Evolutionary conservation across 2,329 filamentous ascomycete species (phyloP).

Genomic region (Blumeriella jaapii): DNA sequence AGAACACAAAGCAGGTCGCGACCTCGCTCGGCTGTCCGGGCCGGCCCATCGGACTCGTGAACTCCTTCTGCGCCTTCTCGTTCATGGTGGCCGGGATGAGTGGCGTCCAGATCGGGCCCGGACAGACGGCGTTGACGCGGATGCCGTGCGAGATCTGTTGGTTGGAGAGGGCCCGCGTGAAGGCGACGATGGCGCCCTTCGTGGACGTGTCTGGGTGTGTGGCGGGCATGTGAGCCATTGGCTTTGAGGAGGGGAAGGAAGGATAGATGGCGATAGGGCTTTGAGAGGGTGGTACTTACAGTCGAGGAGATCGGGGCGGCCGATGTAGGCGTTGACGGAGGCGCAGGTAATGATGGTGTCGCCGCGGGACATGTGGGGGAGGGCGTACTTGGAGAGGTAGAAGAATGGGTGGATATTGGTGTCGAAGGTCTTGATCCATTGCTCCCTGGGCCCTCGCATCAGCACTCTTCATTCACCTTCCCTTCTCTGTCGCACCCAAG

Average conservation of each 20-base stretch:
- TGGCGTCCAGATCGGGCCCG: slow-evolving; percentile 70
- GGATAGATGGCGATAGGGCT: too few relatives aligned
- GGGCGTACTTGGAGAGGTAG: slow-evolving; percentile 65
- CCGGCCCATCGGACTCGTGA: slow-evolving; percentile 63
- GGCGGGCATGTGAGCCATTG: too few relatives aligned
- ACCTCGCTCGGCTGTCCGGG: slow-evolving; percentile 74
- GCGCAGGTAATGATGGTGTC: slow-evolving; percentile 77
- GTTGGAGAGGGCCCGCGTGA: slow-evolving; percentile 37
- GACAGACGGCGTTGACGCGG: slow-evolving; percentile 64
- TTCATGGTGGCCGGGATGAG: slow-evolving; percentile 65
- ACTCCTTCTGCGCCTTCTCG: slow-evolving; percentile 58
- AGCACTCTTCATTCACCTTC: not conserved
- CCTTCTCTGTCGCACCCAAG: too few relatives aligned
- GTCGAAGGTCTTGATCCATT: slow-evolving; percentile 71
- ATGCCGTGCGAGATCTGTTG: slow-evolving; percentile 33
- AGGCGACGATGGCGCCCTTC: slow-evolving; percentile 68
- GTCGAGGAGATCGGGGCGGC: slow-evolving; percentile 68
- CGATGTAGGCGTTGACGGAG: slow-evolving; percentile 74
- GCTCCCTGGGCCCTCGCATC: slow-evolving; percentile 39
- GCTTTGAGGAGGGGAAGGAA: too few relatives aligned
- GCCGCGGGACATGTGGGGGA: slow-evolving; percentile 65
- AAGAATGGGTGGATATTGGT: slow-evolving; percentile 78
- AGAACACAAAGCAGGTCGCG: slow-evolving; percentile 69
- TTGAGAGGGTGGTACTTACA: too few relatives aligned
- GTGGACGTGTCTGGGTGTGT: slow-evolving; percentile 61